Evolutionary conservation across 768 basidiomycete genomes (phyloP).

Genomic region (Agaricus blazei): DNA sequence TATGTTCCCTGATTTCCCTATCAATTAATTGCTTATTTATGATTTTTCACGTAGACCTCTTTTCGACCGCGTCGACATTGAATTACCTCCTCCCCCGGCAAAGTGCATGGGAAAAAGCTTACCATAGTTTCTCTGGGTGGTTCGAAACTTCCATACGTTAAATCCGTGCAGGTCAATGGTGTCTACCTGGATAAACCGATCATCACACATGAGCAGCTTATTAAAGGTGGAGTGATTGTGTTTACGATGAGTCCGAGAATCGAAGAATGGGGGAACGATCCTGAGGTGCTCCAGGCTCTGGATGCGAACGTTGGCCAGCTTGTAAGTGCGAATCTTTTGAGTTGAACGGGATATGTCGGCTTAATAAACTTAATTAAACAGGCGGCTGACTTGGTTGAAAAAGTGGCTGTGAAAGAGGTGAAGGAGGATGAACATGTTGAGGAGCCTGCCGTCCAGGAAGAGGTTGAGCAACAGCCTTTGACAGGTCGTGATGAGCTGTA

Average conservation of each 20-base stretch:
- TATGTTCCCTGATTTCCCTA: conserved; percentile 23
- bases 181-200: conserved; percentile 35
- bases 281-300: conserved; percentile 14
- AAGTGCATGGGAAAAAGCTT: conserved; percentile 25
- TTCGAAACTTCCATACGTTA: conserved; percentile 52
- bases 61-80: conserved; percentile 47
- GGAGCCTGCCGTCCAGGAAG: background rate
- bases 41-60: conserved; percentile 31
- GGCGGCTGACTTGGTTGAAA: background rate
- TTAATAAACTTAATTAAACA: background rate
- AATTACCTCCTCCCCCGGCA: conserved; percentile 28
- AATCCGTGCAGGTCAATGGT: conserved; percentile 54
- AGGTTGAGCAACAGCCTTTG: background rate
- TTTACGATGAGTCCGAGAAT: conserved; percentile 58
- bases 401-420: background rate
- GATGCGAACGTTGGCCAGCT: conserved; percentile 1
- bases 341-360: background rate
- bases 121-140: conserved; percentile 54
- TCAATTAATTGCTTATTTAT: background rate
- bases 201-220: conserved; percentile 57
- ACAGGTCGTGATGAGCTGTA: conserved; percentile 1
- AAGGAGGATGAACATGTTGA: background rate
- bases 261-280: conserved; percentile 28
- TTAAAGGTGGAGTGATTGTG: conserved; percentile 43
- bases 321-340: background rate